Evolutionary conservation across 179 eudicot species (phyloP).

Genomic region (Silene coronaria): DNA sequence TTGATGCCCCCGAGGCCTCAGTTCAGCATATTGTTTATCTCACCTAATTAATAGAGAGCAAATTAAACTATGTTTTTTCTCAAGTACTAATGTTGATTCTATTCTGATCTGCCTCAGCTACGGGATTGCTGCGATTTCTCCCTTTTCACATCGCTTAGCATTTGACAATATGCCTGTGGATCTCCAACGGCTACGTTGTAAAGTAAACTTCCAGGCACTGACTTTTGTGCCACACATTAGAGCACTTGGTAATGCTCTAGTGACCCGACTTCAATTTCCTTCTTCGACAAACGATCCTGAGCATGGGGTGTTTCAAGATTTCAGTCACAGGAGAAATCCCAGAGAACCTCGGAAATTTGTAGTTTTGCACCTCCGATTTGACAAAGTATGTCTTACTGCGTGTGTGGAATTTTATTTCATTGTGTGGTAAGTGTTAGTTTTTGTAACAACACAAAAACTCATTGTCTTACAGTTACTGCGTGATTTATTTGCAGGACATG

Average conservation of each 20-base stretch:
- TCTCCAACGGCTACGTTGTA: slow-evolving; percentile 86
- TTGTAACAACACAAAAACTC: no score
- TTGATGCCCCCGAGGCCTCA: no score
- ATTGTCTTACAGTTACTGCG: no score
- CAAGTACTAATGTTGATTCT: slow-evolving; percentile 4
- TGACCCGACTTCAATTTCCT: slow-evolving; percentile 61
- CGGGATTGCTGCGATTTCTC: slow-evolving; percentile 94
- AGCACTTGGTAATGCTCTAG: slow-evolving; percentile 86
- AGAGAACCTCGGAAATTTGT: slow-evolving; percentile 60
- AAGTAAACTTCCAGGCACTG: slow-evolving; percentile 87
- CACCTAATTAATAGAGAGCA: no score
- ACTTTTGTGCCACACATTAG: slow-evolving; percentile 73
- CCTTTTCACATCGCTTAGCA: slow-evolving; percentile 90
- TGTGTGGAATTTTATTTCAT: neutral
- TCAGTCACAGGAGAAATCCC: slow-evolving; percentile 34
- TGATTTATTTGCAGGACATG: slow-evolving; percentile 68
- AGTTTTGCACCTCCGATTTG: slow-evolving; percentile 90
- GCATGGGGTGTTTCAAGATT: slow-evolving; percentile 38
- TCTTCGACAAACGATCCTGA: slow-evolving; percentile 34
- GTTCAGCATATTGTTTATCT: no score
- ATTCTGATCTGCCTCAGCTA: slow-evolving; percentile 43
- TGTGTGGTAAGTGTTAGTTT: no score
- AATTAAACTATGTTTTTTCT: neutral
- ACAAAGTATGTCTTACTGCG: slow-evolving; percentile 49
- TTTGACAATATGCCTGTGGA: slow-evolving; percentile 89